Percentiles rank a stretch among this genome's conserved stretches.
Evolutionary conservation across 1,284 basidiomycete genomes (phyloP).

Genomic region (Apiotrichum sp.): DNA sequence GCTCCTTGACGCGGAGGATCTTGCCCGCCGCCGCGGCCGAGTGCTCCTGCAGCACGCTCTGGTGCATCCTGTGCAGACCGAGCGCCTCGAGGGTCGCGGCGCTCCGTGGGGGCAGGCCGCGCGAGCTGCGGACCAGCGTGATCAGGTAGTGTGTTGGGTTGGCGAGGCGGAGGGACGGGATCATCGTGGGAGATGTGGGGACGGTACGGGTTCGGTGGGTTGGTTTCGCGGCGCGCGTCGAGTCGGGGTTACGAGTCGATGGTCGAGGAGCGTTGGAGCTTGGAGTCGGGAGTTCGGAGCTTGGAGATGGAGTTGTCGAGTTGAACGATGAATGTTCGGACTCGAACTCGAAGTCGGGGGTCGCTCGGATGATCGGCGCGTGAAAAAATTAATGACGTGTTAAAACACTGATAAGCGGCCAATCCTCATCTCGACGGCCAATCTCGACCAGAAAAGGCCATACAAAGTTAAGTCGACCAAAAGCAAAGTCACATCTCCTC

Average conservation of each 20-base stretch:
- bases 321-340: background rate
- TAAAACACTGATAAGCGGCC: background rate
- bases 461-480: background rate
- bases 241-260: no score
- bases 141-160: constrained; percentile 48
- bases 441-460: background rate
- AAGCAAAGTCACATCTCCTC: background rate
- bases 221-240: no score
- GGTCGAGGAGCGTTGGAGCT: no score
- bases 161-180: constrained; percentile 9
- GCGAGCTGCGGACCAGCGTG: constrained; percentile 50
- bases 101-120: constrained; percentile 48
- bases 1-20: constrained; percentile 52
- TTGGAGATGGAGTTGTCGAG: no score
- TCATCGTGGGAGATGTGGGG: constrained; percentile 3
- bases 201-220: no score
- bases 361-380: background rate
- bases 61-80: constrained; percentile 48
- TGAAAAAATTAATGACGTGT: constrained; percentile 6
- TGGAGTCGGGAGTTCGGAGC: no score
- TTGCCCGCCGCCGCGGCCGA: constrained; percentile 45
- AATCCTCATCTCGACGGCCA: no score
- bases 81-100: constrained; percentile 47
- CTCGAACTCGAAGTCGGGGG: background rate
- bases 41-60: constrained; percentile 49